Evolutionary conservation across 2,329 filamentous ascomycete genomes (phyloP), one percentile per base, ranked within the genome.

Genomic region (Neopestalotiopsis clavispora): DNA sequence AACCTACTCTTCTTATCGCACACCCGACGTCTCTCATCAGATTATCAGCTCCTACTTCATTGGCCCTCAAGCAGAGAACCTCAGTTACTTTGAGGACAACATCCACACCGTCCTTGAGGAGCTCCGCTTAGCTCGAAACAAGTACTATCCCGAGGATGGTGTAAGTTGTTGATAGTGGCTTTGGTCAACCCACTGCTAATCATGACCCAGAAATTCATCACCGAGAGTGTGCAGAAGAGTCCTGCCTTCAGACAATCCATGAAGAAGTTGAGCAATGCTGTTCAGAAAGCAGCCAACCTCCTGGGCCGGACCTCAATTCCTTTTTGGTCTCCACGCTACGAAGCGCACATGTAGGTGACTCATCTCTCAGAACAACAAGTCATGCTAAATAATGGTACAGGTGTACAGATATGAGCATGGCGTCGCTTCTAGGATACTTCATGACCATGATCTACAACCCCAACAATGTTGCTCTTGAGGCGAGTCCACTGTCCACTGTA

Each of bases 401-500:
- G 71, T 77, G 76, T 64, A 81, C 78, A 23, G 80, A 85, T 68
- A 63, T 84, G 72, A 79, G 75, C 61, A 84, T 84, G 80, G 75
- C 83, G 0, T 77, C 80, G 1, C 66, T 84, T 2, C 75, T 85
- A 3, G 83, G 83, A 0, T 85, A 85, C 71, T 82, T 85, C 34
- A 83, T 83, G 77, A 83, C 83, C 0, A 85, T 85, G 83, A 42
- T 86, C 30, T 85, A 84, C 69, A 85, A 86, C 62, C 83, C 84
- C 0, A 86, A 86, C 75, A 86, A 85, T 45, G 80, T 85, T 1
- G 76, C 83, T 1, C 72, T 84, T 0, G 84, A 86, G 69, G 83
- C 80, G 1, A 85, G 82, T 57, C 84, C 84, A 0, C 71, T 85
- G 13, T 81, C 82, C 0, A 85, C 83, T 0, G 68, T 83, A 2